phyloP scores from a whole-genome alignment of 257 asterid species.

The Jasminum sambac region DNA sequence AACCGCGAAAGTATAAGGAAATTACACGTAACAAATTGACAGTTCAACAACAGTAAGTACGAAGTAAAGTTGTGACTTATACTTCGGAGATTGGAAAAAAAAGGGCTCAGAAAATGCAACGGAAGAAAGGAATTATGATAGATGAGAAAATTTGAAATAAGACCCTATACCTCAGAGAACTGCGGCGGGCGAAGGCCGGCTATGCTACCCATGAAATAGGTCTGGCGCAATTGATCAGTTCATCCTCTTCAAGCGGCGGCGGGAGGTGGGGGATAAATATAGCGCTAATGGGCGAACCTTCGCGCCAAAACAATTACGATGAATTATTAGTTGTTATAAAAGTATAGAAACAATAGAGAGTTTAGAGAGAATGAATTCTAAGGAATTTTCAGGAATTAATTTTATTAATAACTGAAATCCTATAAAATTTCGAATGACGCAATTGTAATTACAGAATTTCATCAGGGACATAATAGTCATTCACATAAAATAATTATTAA shows the following conservation, averaged over 20 bases:
- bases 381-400: too few relatives aligned
- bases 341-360: too few relatives aligned
- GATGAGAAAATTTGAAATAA: not conserved
- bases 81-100: not conserved
- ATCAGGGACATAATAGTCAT: too few relatives aligned
- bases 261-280: not conserved
- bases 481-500: too few relatives aligned
- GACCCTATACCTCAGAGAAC: constrained; percentile 57
- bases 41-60: constrained; percentile 4
- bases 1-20: not conserved
- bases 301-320: not conserved
- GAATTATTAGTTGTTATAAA: too few relatives aligned
- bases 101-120: not conserved
- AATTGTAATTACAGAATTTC: too few relatives aligned
- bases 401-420: too few relatives aligned
- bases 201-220: constrained; percentile 36
- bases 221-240: not conserved
- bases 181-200: constrained; percentile 63
- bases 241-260: not conserved
- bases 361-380: too few relatives aligned
- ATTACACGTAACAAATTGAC: not conserved
- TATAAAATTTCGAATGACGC: too few relatives aligned
- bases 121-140: not conserved
- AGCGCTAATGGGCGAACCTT: not conserved
- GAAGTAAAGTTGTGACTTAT: not conserved